These are phyloP conservation scores for Ceratocystiopsis brevicomis DNA, from an alignment of 2,329 filamentous ascomycete genomes.

Conservation along the genomic window DNA sequence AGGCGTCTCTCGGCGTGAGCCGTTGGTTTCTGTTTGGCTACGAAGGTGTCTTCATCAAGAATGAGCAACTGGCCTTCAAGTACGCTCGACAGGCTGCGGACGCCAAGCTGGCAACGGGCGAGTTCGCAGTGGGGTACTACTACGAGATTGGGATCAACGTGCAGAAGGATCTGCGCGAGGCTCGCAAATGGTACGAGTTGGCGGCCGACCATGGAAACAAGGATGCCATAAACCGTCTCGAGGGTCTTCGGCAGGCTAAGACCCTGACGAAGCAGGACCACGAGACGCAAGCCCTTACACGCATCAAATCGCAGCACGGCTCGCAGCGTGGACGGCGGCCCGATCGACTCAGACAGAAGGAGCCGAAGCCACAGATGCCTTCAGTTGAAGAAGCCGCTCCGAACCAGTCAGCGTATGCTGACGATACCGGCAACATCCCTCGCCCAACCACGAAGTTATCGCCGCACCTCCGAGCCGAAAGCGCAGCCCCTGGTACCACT, in stretches of 20 bases:
- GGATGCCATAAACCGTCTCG: slow-evolving; percentile 65
- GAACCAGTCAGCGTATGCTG: slow-evolving; percentile 13
- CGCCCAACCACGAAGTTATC: no score
- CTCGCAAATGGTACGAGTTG: slow-evolving; percentile 74
- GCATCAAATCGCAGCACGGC: slow-evolving; percentile 67
- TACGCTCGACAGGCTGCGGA: slow-evolving; percentile 78
- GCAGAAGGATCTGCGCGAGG: slow-evolving; percentile 63
- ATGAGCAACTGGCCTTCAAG: slow-evolving; percentile 79
- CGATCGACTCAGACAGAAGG: slow-evolving; percentile 31
- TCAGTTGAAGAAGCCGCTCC: slow-evolving; percentile 26
- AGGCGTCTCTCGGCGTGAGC: slow-evolving; percentile 89
- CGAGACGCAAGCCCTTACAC: slow-evolving; percentile 71
- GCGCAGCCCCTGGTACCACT: slow-evolving; percentile 21
- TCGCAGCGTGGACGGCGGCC: slow-evolving; percentile 45
- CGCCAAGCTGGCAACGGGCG: slow-evolving; percentile 67
- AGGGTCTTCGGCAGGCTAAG: slow-evolving; percentile 66
- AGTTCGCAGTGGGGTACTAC: slow-evolving; percentile 96
- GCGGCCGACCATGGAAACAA: slow-evolving; percentile 82
- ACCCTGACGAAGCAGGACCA: slow-evolving; percentile 81
- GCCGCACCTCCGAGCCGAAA: no score
- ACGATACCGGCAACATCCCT: background rate
- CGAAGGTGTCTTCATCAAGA: slow-evolving; percentile 82
- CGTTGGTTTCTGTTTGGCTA: slow-evolving; percentile 98
- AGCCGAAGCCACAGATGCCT: slow-evolving; percentile 23
- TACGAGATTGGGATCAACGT: slow-evolving; percentile 91